Evolutionary conservation across 2,329 filamentous ascomycete genomes (phyloP).

Genomic region (Exserohilum turcica): DNA sequence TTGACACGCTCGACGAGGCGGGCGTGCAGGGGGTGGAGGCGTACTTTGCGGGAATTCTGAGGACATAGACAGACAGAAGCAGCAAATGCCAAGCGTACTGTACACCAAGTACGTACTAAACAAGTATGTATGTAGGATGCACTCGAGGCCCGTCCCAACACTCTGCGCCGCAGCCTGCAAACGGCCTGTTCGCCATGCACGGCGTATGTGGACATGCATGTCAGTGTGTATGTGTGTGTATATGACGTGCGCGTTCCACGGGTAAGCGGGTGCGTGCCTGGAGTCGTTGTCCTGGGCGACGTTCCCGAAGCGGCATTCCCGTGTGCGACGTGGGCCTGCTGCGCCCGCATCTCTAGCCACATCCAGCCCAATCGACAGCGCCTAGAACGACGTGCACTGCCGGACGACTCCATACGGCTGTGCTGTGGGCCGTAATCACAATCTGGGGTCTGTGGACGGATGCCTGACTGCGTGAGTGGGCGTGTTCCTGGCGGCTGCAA

Average conservation of each 20-base stretch:
- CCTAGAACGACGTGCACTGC: slow-evolving; percentile 1
- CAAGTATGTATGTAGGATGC: background rate
- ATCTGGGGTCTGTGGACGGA: slow-evolving; percentile 8
- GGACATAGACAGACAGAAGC: slow-evolving; percentile 2
- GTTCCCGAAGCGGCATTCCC: too few relatives aligned
- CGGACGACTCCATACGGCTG: too few relatives aligned
- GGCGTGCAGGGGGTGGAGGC: slow-evolving; percentile 35
- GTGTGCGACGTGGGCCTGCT: too few relatives aligned
- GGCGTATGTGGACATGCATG: too few relatives aligned
- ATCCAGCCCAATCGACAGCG: background rate
- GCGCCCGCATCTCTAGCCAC: slow-evolving; percentile 1
- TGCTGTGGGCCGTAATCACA: slow-evolving; percentile 4
- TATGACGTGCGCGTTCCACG: background rate
- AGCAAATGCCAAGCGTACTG: background rate
- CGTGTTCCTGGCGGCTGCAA: slow-evolving; percentile 8
- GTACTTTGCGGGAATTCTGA: slow-evolving; percentile 42
- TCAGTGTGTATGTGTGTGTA: slow-evolving; percentile 1
- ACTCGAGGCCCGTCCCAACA: background rate
- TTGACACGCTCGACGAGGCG: slow-evolving; percentile 47
- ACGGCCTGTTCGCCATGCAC: slow-evolving; percentile 7
- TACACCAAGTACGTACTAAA: too few relatives aligned
- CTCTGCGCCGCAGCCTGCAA: slow-evolving; percentile 3
- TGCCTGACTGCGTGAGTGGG: too few relatives aligned
- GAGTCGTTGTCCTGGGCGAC: too few relatives aligned
- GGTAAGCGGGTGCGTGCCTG: too few relatives aligned